These are phyloP conservation scores for Aspergillus sp. DNA, from an alignment of 2,329 filamentous ascomycete species.

Conservation along the genomic window DNA sequence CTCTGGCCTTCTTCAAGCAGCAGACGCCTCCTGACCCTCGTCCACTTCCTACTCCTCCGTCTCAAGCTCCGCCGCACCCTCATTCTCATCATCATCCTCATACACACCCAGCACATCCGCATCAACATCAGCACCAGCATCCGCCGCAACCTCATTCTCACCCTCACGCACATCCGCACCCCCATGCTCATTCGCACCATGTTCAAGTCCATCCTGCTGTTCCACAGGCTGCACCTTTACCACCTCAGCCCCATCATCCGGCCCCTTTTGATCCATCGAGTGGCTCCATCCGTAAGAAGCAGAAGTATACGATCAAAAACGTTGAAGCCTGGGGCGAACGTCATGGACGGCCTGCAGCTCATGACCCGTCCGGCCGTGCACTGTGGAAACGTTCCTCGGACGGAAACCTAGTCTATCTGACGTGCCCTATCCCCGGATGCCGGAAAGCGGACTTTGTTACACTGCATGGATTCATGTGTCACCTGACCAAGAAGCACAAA, in stretches of 20 bases:
- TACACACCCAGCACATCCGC: constrained; percentile 4
- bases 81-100: constrained; percentile 14
- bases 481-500: constrained; percentile 37
- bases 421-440: constrained; percentile 32
- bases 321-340: constrained; percentile 37
- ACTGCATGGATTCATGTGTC: constrained; percentile 38
- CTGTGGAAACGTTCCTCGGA: constrained; percentile 37
- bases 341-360: constrained; percentile 35
- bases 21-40: constrained; percentile 35
- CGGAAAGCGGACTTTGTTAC: constrained; percentile 37
- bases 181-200: constrained; percentile 16
- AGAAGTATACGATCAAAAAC: constrained; percentile 39
- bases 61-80: constrained; percentile 16
- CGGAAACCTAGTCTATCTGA: constrained; percentile 32
- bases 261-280: constrained; percentile 21
- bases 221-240: constrained; percentile 4
- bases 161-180: constrained; percentile 3
- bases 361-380: constrained; percentile 32
- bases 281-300: constrained; percentile 30
- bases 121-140: constrained; percentile 5
- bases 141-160: constrained; percentile 3
- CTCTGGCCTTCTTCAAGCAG: constrained; percentile 36
- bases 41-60: constrained; percentile 12
- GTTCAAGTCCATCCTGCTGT: constrained; percentile 7
- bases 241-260: constrained; percentile 12